Evolutionary conservation across 495 filamentous ascomycete genomes (phyloP), one percentile per base, ranked within the genome.

Genomic region (Lasiosphaeria miniovina): DNA sequence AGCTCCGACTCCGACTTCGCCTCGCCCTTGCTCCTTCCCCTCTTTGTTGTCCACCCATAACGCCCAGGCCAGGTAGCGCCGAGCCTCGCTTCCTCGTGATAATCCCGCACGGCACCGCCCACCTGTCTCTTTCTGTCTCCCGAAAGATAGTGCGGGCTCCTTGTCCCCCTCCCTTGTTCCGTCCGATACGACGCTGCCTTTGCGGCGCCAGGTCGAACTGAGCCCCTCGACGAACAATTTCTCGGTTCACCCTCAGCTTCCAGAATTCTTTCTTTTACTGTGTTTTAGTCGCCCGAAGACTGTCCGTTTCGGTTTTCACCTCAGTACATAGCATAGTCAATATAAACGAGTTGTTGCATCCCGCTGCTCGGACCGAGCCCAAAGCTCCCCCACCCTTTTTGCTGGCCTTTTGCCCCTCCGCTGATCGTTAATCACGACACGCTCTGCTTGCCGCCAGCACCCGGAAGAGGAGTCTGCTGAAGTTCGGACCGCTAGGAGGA

Each of bases 281-380:
- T 36, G 43, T 49, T 24, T 35, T 49, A 10, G 35, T 45, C 34
- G 12, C 53, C 52, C 46, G 59, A 38, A 56, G 49, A 59, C 9
- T 35, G 24, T 49, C 35, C 48, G 50, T 52, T 24, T 51, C 24
- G 24, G 24, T 38, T 61, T 54, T 57, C 71, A 7, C 38, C 7
- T 62, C 75, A 75, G 68, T 80, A 80, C 68, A 75, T 82, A 82
- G 77, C 73, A 75, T 80, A 80, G 75, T 75, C 74, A 82, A 81
- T 78, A 77, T 72, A 80, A 76, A 70, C 69, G 66, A 71, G 62
- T 71, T 76, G 65, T 72, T 70, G 60, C 70, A 72, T 62, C 64
- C 53, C 64, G 64, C 66, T 68, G 61, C 71, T 64, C 67, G 65
- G 67, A 53, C 50, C 62, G 55, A 66, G 60, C 62, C 48, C 45